Base-by-base conservation (phyloP, 2,329 filamentous ascomycete genomes). In the Diaporthe capsici region DNA sequence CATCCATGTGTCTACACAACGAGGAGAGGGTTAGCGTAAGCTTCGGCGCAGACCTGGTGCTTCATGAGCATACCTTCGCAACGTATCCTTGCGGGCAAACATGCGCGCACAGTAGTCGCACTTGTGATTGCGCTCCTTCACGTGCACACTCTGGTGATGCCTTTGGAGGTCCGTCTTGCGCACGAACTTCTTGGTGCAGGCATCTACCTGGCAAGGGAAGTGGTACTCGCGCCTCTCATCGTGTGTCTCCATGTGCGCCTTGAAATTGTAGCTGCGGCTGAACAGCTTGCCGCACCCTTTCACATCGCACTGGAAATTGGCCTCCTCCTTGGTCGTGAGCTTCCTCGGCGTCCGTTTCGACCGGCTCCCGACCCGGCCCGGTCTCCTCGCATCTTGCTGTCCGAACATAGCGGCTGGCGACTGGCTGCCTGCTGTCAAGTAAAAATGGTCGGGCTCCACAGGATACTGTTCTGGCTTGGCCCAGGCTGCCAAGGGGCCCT, bases 171-270 rank as follows among this genome's bases (percentile, higher is more conserved):
- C 95, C 1, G 95, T 96, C 84, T 94, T 95, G 79, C 95, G 90
- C 25, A 95, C 94, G 83, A 98, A 98, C 71, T 91, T 90, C 85
- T 93, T 95, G 78, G 85, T 88, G 84, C 95, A 98, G 71, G 88
- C 89, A 3, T 88, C 83, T 42, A 91, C 85, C 1, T 86, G 86
- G 83, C 95, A 98, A 1, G 88, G 87, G 80, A 95, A 93, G 0
- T 92, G 92, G 80, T 94, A 94, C 80, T 91, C 90, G 74, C 93
- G 89, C 76, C 90, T 89, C 20, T 94, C 92, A 81, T 97, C 92
- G 81, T 98, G 95, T 1, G 92, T 96, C 81, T 96, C 93, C 88
- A 96, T 90, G 82, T 98, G 95, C 42, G 95, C 94, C 81, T 94
- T 95, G 85, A 93, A 95, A 84, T 98, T 98, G 86, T 96, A 97